Evolutionary conservation across 2,329 filamentous ascomycete species (phyloP).

Genomic region (Diaporthe nobilis): DNA sequence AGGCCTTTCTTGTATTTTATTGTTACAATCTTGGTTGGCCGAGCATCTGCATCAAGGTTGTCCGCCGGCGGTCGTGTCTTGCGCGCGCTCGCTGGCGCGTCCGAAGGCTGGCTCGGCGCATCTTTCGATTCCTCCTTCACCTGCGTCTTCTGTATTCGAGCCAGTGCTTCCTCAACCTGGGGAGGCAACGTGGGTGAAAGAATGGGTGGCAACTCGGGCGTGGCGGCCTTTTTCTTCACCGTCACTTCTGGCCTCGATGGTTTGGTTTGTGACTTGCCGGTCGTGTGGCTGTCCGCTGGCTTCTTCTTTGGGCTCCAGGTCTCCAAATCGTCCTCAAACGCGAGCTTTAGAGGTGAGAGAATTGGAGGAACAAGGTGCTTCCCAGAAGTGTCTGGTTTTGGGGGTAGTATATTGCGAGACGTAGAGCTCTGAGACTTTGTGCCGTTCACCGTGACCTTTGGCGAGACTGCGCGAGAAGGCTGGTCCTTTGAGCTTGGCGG

Average conservation of each 20-base stretch:
- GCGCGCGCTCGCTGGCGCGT: conserved; percentile 53
- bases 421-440: conserved; percentile 51
- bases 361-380: conserved; percentile 64
- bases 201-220: conserved; percentile 61
- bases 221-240: conserved; percentile 53
- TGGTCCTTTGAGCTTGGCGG: conserved; percentile 37
- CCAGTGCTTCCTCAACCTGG: conserved; percentile 63
- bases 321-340: conserved; percentile 57
- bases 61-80: conserved; percentile 51
- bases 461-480: conserved; percentile 35
- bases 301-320: conserved; percentile 47
- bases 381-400: conserved; percentile 54
- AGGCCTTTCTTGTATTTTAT: conserved; percentile 63
- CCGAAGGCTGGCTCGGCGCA: conserved; percentile 46
- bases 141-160: conserved; percentile 52
- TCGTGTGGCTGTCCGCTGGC: conserved; percentile 52
- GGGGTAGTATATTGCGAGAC: conserved; percentile 54
- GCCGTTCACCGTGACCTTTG: conserved; percentile 55
- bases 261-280: conserved; percentile 46
- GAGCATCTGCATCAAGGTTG: conserved; percentile 50
- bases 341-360: conserved; percentile 65
- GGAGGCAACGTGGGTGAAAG: conserved; percentile 71
- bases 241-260: conserved; percentile 48
- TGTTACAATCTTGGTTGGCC: conserved; percentile 55
- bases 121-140: conserved; percentile 45